phyloP scores from a whole-genome alignment of 768 basidiomycete genomes.

The Roridomyces roridus region DNA sequence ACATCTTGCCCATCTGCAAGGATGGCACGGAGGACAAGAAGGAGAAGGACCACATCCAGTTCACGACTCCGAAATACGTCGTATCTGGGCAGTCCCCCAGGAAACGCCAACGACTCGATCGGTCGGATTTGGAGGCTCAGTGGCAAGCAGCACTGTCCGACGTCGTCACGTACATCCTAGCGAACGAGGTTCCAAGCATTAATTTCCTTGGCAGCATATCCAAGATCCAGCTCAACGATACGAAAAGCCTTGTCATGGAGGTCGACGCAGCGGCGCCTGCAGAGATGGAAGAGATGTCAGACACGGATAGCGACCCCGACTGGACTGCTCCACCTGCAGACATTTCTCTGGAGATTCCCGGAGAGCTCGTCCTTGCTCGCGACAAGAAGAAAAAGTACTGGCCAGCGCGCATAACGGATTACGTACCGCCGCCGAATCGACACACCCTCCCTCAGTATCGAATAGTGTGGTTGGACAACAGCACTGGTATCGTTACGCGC shows the following conservation, averaged over 20 bases:
- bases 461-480: slow-evolving; percentile 66
- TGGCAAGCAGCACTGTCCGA: slow-evolving; percentile 58
- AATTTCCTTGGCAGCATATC: slow-evolving; percentile 30
- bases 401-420: slow-evolving; percentile 68
- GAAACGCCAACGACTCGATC: slow-evolving; percentile 51
- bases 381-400: slow-evolving; percentile 56
- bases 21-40: slow-evolving; percentile 14
- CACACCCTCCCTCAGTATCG: slow-evolving; percentile 50
- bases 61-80: slow-evolving; percentile 40
- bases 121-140: slow-evolving; percentile 36
- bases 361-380: slow-evolving; percentile 67
- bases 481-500: slow-evolving; percentile 45
- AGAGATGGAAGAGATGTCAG: slow-evolving; percentile 18
- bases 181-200: slow-evolving; percentile 56
- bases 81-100: slow-evolving; percentile 39
- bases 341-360: slow-evolving; percentile 61
- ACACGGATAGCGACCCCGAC: slow-evolving; percentile 15
- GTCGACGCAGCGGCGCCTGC: slow-evolving; percentile 21
- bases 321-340: slow-evolving; percentile 56
- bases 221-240: background rate
- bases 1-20: slow-evolving; percentile 44
- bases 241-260: background rate
- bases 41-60: slow-evolving; percentile 40
- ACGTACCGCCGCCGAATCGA: slow-evolving; percentile 49
- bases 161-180: slow-evolving; percentile 51